phyloP scores from a whole-genome alignment of 2,329 filamentous ascomycete species.

The Aspergillus candidus region DNA sequence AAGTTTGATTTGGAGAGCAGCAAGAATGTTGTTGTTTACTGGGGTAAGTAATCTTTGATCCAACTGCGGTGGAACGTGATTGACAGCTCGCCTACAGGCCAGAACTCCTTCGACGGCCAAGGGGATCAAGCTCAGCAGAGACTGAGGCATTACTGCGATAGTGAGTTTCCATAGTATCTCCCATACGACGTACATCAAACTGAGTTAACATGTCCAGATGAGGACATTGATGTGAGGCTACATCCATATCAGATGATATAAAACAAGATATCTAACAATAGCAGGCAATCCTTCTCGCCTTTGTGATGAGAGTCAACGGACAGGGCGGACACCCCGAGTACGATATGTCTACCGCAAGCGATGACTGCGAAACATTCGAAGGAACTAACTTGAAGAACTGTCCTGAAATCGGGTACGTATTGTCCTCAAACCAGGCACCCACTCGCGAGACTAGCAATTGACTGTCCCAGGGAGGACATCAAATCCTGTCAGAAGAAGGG shows the following conservation, averaged over 20 bases:
- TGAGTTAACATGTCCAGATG: conserved; percentile 20
- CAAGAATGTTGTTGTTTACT: conserved; percentile 60
- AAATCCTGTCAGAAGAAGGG: conserved; percentile 56
- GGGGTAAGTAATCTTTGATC: conserved; percentile 39
- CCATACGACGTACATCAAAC: not conserved
- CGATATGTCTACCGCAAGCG: conserved; percentile 61
- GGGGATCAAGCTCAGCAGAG: conserved; percentile 48
- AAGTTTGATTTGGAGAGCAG: conserved; percentile 41
- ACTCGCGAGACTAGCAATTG: not conserved
- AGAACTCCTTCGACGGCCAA: conserved; percentile 53
- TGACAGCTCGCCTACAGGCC: conserved; percentile 33
- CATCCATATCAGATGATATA: not conserved
- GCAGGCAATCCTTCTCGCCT: conserved; percentile 59
- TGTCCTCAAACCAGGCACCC: not conserved
- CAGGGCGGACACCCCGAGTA: conserved; percentile 46
- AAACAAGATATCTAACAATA: conserved; percentile 7
- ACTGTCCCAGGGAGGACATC: conserved; percentile 39
- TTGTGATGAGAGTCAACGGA: conserved; percentile 53
- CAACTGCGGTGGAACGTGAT: not conserved
- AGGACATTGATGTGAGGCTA: conserved; percentile 20
- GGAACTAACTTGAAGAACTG: conserved; percentile 57
- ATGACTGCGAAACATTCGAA: conserved; percentile 54
- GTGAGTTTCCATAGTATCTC: conserved; percentile 33
- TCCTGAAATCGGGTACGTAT: conserved; percentile 56
- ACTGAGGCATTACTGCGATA: conserved; percentile 54